Evolutionary conservation across 1,139 yeast genomes (phyloP), one percentile per base, ranked within the genome.

Genomic region (Wickerhamomyces sp.): DNA sequence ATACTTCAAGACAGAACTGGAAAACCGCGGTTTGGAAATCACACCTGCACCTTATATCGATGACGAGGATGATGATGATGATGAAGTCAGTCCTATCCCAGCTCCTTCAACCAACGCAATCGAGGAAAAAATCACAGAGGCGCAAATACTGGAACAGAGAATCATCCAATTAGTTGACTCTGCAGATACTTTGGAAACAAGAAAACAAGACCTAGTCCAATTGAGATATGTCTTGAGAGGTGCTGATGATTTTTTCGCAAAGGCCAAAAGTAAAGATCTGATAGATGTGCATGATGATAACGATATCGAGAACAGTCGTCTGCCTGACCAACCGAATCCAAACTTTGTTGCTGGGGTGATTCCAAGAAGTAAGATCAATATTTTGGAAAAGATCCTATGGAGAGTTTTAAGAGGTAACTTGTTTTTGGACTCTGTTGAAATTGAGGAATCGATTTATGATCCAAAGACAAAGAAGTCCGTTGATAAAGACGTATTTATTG

Each of bases 341-440:
- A 76, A 72, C 45, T 87, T 85, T 52, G 81, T 90, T 31, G 72
- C 94, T 20, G 98, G 98, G 52, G 87, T 88, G 9, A 83, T 94
- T 37, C 76, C 79, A 45, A 76, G 94, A 43, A 76, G 74, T 20
- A 85, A 85, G 57, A 78, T 83, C 38, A 68, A 71, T 35, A 72
- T 85, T 4, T 68, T 92, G 51, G 95, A 89, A 59, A 86, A 88
- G 53, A 88, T 94, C 40, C 70, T 94, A 48, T 92, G 97, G 97
- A 77, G 98, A 64, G 81, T 81, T 2, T 72, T 92, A 52, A 80
- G 97, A 62, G 97, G 98, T 59, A 90, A 90, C 61, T 68, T 92
- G 55, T 85, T 74, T 60, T 80, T 88, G 63, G 79, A 78, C 51
- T 78, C 81, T 49, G 75, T 78, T 43, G 89, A 84, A 48, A 71